phyloP scores from a whole-genome alignment of 805 yeast species.

The Wickerhamiella nectarea region DNA sequence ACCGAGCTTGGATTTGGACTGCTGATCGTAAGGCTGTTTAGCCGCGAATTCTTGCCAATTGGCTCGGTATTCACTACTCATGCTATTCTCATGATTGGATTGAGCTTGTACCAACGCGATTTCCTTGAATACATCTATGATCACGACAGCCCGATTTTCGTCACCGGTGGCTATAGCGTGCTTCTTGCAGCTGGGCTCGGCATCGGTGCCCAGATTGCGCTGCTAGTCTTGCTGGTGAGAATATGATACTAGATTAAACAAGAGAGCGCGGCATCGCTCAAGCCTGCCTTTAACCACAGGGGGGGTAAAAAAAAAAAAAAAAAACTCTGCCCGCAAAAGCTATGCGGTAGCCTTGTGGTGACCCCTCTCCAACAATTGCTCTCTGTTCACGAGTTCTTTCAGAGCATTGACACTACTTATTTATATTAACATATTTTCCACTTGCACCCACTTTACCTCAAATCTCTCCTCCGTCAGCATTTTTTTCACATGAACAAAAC shows the following conservation, averaged over 20 bases:
- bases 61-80: slow-evolving; percentile 54
- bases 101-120: slow-evolving; percentile 27
- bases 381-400: too few relatives aligned
- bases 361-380: too few relatives aligned
- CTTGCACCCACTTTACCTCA: too few relatives aligned
- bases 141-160: slow-evolving; percentile 24
- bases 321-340: too few relatives aligned
- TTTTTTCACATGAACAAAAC: slow-evolving; percentile 12
- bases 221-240: slow-evolving; percentile 38
- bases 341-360: too few relatives aligned
- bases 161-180: slow-evolving; percentile 51
- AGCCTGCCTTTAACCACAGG: too few relatives aligned
- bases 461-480: background rate
- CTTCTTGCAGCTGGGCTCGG: slow-evolving; percentile 39
- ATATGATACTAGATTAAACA: too few relatives aligned
- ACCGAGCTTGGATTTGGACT: slow-evolving; percentile 55
- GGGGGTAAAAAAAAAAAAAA: too few relatives aligned
- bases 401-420: too few relatives aligned
- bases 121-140: slow-evolving; percentile 16
- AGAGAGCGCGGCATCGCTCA: too few relatives aligned
- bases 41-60: slow-evolving; percentile 47
- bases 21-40: slow-evolving; percentile 50
- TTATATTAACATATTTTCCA: too few relatives aligned
- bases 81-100: slow-evolving; percentile 34
- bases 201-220: slow-evolving; percentile 35